These are phyloP conservation scores for Aspergillus indologenus DNA, from an alignment of 495 filamentous ascomycete genomes.

Conservation along the genomic window DNA sequence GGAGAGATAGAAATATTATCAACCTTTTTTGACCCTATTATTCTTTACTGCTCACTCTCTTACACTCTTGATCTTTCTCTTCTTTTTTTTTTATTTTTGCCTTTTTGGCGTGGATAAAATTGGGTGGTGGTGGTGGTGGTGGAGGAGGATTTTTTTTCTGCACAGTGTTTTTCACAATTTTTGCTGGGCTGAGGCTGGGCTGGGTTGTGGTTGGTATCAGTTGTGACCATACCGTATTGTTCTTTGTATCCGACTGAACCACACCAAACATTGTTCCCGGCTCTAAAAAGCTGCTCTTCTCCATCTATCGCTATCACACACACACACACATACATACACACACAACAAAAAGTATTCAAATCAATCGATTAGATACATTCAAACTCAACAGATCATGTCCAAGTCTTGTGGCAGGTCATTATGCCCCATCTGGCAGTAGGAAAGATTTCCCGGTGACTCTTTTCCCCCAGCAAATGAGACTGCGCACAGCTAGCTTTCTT, in stretches of 20 bases:
- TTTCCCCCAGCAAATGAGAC: background rate
- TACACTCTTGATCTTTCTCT: conserved; percentile 6
- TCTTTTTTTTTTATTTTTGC: conserved; percentile 18
- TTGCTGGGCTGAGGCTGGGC: background rate
- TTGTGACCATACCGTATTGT: background rate
- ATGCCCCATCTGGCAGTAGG: background rate
- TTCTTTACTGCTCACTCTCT: background rate
- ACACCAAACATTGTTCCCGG: background rate
- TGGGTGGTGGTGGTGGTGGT: background rate
- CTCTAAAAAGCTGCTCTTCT: background rate
- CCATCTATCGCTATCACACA: background rate
- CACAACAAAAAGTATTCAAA: background rate
- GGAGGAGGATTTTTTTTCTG: background rate
- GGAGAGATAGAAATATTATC: conserved; percentile 13
- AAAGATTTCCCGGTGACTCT: background rate
- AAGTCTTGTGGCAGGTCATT: background rate
- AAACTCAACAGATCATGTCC: background rate
- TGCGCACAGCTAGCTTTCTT: background rate
- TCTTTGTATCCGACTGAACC: background rate
- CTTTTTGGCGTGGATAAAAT: conserved; percentile 8
- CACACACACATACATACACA: background rate
- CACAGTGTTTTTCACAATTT: background rate
- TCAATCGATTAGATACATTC: background rate
- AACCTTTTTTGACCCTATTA: conserved; percentile 19
- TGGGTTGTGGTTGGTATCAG: background rate